Conservation (phyloP, 2,329 filamentous ascomycete genomes). For the Alternaria sp. region DNA sequence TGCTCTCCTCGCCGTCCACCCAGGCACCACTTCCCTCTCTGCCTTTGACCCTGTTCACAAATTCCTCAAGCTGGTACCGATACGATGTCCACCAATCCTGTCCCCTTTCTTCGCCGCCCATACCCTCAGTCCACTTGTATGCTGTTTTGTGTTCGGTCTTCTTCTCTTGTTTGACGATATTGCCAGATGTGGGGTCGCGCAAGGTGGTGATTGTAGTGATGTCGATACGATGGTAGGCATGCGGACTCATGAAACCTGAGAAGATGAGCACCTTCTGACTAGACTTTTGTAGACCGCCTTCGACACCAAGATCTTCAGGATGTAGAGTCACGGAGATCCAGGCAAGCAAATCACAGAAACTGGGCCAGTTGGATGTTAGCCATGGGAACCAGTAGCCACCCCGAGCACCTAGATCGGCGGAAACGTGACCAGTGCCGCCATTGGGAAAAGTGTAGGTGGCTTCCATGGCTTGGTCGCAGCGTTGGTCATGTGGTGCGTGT, state of each 20-base stretch:
- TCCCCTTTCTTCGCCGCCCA: constrained; percentile 25
- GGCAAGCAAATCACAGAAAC: constrained; percentile 9
- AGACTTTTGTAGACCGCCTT: constrained; percentile 12
- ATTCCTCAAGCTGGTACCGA: constrained; percentile 45
- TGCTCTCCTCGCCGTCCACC: constrained; percentile 43
- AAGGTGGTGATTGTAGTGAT: constrained; percentile 10
- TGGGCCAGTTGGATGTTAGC: constrained; percentile 30
- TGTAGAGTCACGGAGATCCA: constrained; percentile 17
- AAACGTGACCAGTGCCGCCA: constrained; percentile 22
- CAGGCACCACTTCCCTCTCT: constrained; percentile 35
- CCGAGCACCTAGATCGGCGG: constrained; percentile 18
- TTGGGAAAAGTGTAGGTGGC: constrained; percentile 31
- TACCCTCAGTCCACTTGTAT: constrained; percentile 40
- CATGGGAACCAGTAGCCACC: constrained; percentile 28
- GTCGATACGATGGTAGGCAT: constrained; percentile 31
- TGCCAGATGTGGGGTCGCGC: constrained; percentile 3
- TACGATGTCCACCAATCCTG: constrained; percentile 45
- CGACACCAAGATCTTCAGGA: constrained; percentile 4
- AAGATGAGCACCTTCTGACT: constrained; percentile 19
- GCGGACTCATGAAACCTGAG: constrained; percentile 27
- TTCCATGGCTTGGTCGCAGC: constrained; percentile 27
- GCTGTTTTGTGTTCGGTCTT: constrained; percentile 19
- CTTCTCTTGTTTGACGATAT: constrained; percentile 13
- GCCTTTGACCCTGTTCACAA: constrained; percentile 41
- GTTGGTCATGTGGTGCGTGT: constrained; percentile 13